Base-by-base conservation (phyloP, 345 rosid genomes). In the Populus tremula region DNA sequence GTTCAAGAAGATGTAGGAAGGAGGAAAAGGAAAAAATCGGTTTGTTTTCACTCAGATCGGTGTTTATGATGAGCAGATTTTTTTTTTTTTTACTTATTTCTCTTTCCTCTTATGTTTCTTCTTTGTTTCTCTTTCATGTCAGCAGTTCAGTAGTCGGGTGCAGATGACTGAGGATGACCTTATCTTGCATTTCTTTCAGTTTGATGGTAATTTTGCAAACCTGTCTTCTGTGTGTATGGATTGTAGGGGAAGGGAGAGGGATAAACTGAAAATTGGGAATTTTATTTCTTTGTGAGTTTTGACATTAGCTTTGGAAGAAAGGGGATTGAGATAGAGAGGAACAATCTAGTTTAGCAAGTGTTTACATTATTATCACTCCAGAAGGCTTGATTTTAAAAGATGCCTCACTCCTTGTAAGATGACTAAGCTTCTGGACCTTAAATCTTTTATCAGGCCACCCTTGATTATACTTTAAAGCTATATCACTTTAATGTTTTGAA, bases 111-210 rank as follows among this genome's bases (percentile, higher is more conserved):
- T 38, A 39, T 47, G 35, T 78, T 27, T 21, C 68, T 80, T 73
- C 45, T 29, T 84, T 20, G 79, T 17, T 67, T 63, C 29, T 54
- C 72, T 68, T 53, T 17, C 76, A 71, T 18, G 45, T 25, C 41
- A 65, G 86, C 87, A 88, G 88, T 86, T 90, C 76, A 81, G 81
- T 65, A 89, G 89, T 81, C 78, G 93, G 79, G 86, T 83, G 84
- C 89, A 90, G 82, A 93, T 93, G 95, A 91, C 94, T 9, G 93
- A 86, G 79, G 98, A 94, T 74, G 97, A 94, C 76, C 76, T 93
- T 85, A 64, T 88, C 77, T 49, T 93, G 50, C 88, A 91, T 84
- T 91, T 94, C 82, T 94, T 84, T 80, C 89, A 90, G 81, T 89
- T 94, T 79, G 97, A 94, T 73, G 94, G 98, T 94, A 91, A 84